Base-by-base conservation (phyloP, 345 rosid genomes). In the Mallotus nudiflorus region DNA sequence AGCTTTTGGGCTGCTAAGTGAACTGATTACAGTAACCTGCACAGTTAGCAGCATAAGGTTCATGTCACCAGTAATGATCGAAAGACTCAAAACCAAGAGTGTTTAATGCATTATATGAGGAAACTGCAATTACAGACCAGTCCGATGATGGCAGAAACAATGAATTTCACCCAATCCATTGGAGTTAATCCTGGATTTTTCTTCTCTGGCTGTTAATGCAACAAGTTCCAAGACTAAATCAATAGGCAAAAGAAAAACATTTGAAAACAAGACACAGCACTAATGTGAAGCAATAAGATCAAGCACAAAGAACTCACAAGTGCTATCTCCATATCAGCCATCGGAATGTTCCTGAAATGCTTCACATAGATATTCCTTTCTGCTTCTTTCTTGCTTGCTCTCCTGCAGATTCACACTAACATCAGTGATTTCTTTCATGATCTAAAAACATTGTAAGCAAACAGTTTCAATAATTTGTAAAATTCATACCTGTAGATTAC, bases 401-500 rank as follows among this genome's bases (percentile, higher is more conserved):
- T 48, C 79, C 79, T 75, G 74, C 51, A 57, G 54, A 52, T 56
- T 54, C 35, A 58, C 29, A 14, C 35, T 62, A 35, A 18, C 9
- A 19, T 18, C 54, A 61, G 9, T 33, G 5, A 20, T 13, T 37
- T 22, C 22, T 42, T 39, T 67, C 33, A 37, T 24, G 28, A 0
- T 35, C 46, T 33, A 3, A n/a, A 19, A n/a, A 33, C 44, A 12
- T 29, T 29, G n/a, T 28, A 2, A 33, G 14, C 31, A 28, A 51
- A 48, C 15, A 11, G 22, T 20, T n/a, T 51, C 9, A 39, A 16
- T 28, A 27, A 28, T 27, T n/a, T 13, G 16, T 13, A 46, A 46
- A 27, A 33, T 50, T 13, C 44, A 28, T 83, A 89, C 97, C 93
- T 86, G 88, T 92, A 87, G 50, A 90, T 84, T 57, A 90, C 93